Conservation (phyloP, 2,329 filamentous ascomycete species). For the Trichoderma sp. region DNA sequence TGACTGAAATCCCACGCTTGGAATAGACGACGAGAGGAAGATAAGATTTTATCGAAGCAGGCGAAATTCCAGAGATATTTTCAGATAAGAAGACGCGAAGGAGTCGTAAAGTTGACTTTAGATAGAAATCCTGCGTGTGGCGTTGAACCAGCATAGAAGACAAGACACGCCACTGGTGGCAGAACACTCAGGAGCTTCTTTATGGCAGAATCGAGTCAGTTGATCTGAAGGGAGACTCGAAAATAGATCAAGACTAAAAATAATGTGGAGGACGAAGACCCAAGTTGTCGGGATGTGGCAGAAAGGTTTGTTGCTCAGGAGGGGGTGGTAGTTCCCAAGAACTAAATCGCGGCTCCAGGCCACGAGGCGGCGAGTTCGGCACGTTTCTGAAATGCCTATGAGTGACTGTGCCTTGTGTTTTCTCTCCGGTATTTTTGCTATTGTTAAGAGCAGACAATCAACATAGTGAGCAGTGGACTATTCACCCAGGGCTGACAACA, state of each 20-base stretch:
- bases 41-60: background rate
- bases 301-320: background rate
- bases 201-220: background rate
- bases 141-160: background rate
- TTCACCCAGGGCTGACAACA: background rate
- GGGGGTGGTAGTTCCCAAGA: background rate
- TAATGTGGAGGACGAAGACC: background rate
- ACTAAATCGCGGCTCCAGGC: background rate
- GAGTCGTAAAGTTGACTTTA: background rate
- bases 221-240: background rate
- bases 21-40: background rate
- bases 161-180: background rate
- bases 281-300: constrained; percentile 4
- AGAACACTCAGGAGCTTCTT: background rate
- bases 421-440: background rate
- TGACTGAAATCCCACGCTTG: background rate
- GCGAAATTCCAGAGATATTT: background rate
- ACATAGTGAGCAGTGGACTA: background rate
- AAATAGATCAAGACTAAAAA: background rate
- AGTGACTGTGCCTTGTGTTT: background rate
- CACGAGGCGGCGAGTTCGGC: background rate
- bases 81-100: background rate
- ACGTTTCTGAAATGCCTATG: background rate
- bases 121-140: background rate
- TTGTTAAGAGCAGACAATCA: background rate